Percentiles rank a stretch among this genome's conserved stretches.
These are phyloP conservation scores for Xylariaceae sp. DNA, from an alignment of 2,329 filamentous ascomycete genomes.

Conservation along the genomic window DNA sequence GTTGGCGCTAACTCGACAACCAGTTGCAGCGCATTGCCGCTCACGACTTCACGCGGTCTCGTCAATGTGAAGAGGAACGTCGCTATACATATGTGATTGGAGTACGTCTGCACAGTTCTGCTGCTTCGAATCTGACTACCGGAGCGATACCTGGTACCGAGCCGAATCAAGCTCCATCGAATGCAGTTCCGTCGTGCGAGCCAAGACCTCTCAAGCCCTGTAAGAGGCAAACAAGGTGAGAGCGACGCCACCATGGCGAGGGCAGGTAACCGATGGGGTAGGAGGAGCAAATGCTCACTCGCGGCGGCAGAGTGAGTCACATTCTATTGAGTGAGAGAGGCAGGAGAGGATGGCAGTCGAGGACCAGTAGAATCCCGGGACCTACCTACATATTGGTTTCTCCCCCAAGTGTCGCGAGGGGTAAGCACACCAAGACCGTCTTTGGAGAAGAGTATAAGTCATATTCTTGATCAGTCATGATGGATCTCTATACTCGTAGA, in stretches of 20 bases:
- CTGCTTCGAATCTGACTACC: no score
- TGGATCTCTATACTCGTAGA: background rate
- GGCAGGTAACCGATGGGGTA: background rate
- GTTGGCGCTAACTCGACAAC: no score
- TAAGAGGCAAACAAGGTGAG: background rate
- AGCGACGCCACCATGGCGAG: background rate
- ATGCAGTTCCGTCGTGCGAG: no score
- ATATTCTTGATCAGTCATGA: no score
- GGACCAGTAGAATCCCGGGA: background rate
- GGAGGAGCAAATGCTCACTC: background rate
- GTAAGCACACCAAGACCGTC: background rate
- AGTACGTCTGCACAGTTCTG: no score
- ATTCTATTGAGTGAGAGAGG: background rate
- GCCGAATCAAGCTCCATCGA: no score
- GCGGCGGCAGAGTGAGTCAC: background rate
- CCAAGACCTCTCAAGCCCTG: background rate
- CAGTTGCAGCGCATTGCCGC: no score
- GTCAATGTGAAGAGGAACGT: no score
- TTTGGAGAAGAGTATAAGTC: no score
- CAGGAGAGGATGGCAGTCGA: background rate
- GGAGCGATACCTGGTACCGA: no score
- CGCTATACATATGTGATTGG: no score
- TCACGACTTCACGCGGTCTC: no score
- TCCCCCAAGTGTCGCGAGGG: background rate
- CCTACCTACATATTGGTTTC: background rate